phyloP scores from a whole-genome alignment of 495 filamentous ascomycete species.

The Neurospora sp. region DNA sequence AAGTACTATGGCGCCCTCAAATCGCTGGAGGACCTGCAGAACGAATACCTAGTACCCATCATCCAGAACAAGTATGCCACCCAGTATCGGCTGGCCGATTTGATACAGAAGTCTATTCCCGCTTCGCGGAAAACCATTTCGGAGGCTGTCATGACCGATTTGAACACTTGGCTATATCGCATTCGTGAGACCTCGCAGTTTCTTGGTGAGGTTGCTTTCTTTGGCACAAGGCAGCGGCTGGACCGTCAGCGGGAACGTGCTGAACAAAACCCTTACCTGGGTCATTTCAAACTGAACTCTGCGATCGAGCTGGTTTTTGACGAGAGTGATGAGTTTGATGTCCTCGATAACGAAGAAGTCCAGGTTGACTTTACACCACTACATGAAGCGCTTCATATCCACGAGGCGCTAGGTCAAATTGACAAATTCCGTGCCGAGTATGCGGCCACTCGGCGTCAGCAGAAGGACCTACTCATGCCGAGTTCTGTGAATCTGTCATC shows the following conservation, averaged over 20 bases:
- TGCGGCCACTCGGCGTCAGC: conserved; percentile 74
- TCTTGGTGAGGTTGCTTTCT: conserved; percentile 93
- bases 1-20: conserved; percentile 93
- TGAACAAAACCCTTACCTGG: conserved; percentile 58
- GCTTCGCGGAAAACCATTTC: conserved; percentile 87
- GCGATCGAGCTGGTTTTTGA: conserved; percentile 92
- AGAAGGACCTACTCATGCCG: conserved; percentile 84
- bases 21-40: conserved; percentile 89
- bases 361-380: conserved; percentile 91
- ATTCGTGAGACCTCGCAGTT: conserved; percentile 94
- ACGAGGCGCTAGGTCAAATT: conserved; percentile 85
- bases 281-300: conserved; percentile 85
- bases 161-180: conserved; percentile 95
- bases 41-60: conserved; percentile 67
- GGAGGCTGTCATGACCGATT: conserved; percentile 90
- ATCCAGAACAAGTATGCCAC: conserved; percentile 68
- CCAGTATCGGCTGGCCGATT: conserved; percentile 88
- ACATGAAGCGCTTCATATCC: conserved; percentile 93
- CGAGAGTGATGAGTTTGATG: conserved; percentile 89
- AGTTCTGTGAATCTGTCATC: conserved; percentile 61
- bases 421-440: conserved; percentile 88
- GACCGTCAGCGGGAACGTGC: conserved; percentile 71
- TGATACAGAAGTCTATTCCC: conserved; percentile 92
- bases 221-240: conserved; percentile 83
- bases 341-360: conserved; percentile 86